A percentile compares a stretch with the other conserved stretches of the same genome.
These are phyloP conservation scores for Bruguiera parviflora DNA, from an alignment of 345 rosid genomes.

Conservation along the genomic window DNA sequence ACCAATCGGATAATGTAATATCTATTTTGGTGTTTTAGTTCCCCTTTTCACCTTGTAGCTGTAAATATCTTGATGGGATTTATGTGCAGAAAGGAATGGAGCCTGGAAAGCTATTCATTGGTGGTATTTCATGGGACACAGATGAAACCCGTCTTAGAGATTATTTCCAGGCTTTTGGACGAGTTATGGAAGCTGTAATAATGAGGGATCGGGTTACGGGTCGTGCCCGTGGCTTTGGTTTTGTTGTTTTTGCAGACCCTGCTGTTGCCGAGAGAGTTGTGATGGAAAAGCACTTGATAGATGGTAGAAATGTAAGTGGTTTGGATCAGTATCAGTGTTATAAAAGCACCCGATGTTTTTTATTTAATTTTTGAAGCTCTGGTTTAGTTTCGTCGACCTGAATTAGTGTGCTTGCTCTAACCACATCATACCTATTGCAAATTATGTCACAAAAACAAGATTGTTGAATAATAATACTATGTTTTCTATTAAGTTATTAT, in stretches of 20 bases:
- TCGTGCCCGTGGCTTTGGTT: slow-evolving; percentile 95
- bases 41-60: slow-evolving; percentile 10
- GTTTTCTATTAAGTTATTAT: too few species aligned
- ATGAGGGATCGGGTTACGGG: slow-evolving; percentile 95
- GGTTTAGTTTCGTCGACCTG: too few species aligned
- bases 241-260: slow-evolving; percentile 79
- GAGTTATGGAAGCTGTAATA: slow-evolving; percentile 77
- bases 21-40: not conserved
- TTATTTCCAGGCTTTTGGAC: slow-evolving; percentile 77
- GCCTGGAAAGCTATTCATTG: slow-evolving; percentile 79
- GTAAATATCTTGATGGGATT: slow-evolving; percentile 5
- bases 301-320: slow-evolving; percentile 78
- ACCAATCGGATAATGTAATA: slow-evolving; percentile 4
- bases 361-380: too few species aligned
- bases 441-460: too few species aligned
- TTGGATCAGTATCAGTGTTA: slow-evolving; percentile 11
- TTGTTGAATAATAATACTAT: too few species aligned
- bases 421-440: too few species aligned
- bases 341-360: too few species aligned
- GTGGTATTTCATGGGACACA: slow-evolving; percentile 96
- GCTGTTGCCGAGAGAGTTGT: slow-evolving; percentile 75
- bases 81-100: slow-evolving; percentile 72
- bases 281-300: slow-evolving; percentile 66
- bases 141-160: slow-evolving; percentile 82
- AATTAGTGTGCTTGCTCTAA: too few species aligned